Evolutionary conservation across 192 early-diverging fungal species (phyloP).

Genomic region (Coemansia sp.): DNA sequence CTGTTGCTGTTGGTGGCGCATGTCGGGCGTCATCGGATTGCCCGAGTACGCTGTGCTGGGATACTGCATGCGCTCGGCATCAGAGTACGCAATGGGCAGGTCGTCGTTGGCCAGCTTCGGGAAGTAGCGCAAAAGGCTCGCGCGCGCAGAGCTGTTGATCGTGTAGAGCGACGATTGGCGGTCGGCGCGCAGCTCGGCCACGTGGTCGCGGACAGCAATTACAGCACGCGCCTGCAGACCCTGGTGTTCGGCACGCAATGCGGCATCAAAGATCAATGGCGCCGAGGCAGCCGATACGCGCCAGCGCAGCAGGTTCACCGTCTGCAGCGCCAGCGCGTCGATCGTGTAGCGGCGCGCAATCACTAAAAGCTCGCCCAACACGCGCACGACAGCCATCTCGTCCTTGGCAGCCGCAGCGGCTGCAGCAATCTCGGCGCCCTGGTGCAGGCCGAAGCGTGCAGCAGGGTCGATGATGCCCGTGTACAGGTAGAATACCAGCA

Average conservation of each 20-base stretch:
- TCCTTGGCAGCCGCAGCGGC: slow-evolving; percentile 16
- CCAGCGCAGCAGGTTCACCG: slow-evolving; percentile 61
- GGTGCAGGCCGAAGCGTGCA: slow-evolving; percentile 63
- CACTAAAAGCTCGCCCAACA: slow-evolving; percentile 62
- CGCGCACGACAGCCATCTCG: slow-evolving; percentile 26
- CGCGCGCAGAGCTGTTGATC: slow-evolving; percentile 29
- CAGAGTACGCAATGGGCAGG: not conserved
- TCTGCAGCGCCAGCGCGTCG: slow-evolving; percentile 55
- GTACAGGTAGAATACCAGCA: slow-evolving; percentile 67
- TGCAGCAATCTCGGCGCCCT: slow-evolving; percentile 10
- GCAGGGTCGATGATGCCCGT: slow-evolving; percentile 66
- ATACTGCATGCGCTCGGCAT: not conserved
- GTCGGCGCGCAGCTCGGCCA: slow-evolving; percentile 25
- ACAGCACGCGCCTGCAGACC: slow-evolving; percentile 59
- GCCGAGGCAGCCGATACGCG: slow-evolving; percentile 62
- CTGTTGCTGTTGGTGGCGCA: too few relatives aligned
- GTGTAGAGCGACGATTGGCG: slow-evolving; percentile 35
- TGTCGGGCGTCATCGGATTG: slow-evolving; percentile 5
- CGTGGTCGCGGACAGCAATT: slow-evolving; percentile 28
- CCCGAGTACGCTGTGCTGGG: not conserved
- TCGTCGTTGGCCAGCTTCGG: slow-evolving; percentile 28
- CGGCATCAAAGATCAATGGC: slow-evolving; percentile 62
- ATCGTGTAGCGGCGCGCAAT: slow-evolving; percentile 64
- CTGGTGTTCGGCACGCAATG: slow-evolving; percentile 64
- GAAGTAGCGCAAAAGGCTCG: slow-evolving; percentile 37